Evolutionary conservation across 768 basidiomycete genomes (phyloP), one percentile per base, ranked within the genome.

Genomic region (Hygrocybe coccinea): DNA sequence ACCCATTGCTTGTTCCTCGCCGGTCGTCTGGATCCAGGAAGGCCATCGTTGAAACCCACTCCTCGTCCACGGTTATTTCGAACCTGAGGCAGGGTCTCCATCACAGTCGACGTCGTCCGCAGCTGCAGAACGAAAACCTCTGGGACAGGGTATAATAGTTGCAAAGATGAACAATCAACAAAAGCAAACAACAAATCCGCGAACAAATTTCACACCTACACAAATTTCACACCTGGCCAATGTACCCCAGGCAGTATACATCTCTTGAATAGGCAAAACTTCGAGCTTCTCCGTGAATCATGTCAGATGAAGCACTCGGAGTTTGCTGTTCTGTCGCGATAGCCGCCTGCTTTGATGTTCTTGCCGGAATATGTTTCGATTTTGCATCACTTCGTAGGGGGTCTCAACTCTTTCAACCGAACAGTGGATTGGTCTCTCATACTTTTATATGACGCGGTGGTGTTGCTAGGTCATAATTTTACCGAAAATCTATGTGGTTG

Each of bases 351-450:
- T 64, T 65, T 49, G 69, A 75, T 33, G 65, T 76, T 14, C 59
- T 69, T 34, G 68, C 73, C 1, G 76, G 75, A 24, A 62, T 72
- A 3, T 71, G 70, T 56, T 55, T 74, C 11, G 74, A 76, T 61
- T 76, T 74, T 54, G 58, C 61, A 1, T 74, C 76, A 1, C 60
- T 72, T 52, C 70, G 74, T 77, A 60, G 41, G 71, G 60, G n/a
- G n/a, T n/a, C n/a, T n/a, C n/a, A n/a, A n/a, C n/a, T n/a, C 29
- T 5, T 10, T 21, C 49, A 21, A 43, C 8, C 34, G 19, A 24
- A 29, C 3, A 11, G 37, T 2, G 22, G 24, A 7, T 36, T 17
- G 19, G 25, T 11, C n/a, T n/a, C n/a, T n/a, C n/a, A n/a, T n/a
- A n/a, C n/a, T n/a, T n/a, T n/a, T n/a, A n/a, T 52, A 35, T 21